Conservation (phyloP, 306 rosid genomes). For the Vigna radiata region DNA sequence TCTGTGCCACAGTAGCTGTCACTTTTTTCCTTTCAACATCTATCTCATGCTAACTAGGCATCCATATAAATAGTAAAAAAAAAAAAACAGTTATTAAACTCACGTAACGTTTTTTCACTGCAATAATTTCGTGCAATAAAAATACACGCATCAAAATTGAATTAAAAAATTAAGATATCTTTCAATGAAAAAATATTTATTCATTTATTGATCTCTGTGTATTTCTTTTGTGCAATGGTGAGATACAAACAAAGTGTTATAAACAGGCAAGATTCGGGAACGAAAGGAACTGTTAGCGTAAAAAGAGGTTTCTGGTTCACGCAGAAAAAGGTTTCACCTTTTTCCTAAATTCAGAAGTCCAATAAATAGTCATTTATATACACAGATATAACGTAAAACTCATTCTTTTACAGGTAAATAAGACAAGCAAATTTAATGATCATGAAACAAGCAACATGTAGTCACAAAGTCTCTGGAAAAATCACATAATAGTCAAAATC, state of each 20-base stretch:
- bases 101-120: background rate
- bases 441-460: background rate
- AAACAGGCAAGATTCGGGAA: background rate
- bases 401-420: background rate
- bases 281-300: slow-evolving; percentile 34
- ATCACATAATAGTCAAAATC: background rate
- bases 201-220: background rate
- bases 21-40: background rate
- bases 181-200: background rate
- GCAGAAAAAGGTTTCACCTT: background rate
- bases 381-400: background rate
- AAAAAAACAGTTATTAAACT: background rate
- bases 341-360: background rate
- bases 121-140: background rate
- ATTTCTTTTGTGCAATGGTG: background rate
- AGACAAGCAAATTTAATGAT: background rate
- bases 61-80: too few species aligned
- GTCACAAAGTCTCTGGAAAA: background rate
- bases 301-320: background rate
- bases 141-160: background rate
- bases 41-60: background rate
- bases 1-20: background rate
- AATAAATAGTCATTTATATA: background rate
- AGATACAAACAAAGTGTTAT: background rate
- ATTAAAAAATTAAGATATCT: background rate